Evolutionary conservation across 352 stramenopile genomes (phyloP).

Genomic region (Aphanomyces cochlioides): DNA sequence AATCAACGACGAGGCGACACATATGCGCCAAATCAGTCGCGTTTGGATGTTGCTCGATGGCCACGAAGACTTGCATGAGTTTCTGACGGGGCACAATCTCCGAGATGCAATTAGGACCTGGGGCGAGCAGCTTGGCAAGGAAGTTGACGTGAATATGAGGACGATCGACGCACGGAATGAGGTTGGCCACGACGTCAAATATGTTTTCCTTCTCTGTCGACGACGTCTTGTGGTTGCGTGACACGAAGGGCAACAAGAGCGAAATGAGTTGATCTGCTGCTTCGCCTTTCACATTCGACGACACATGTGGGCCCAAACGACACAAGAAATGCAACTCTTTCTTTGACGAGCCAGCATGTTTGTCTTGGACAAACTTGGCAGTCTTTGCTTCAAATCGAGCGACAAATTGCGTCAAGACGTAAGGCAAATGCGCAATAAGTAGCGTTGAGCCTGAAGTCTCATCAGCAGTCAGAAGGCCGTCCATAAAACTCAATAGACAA

Average conservation of each 20-base stretch:
- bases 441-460: slow-evolving; percentile 36
- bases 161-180: slow-evolving; percentile 71
- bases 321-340: slow-evolving; percentile 81
- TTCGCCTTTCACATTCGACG: slow-evolving; percentile 37
- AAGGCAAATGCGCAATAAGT: slow-evolving; percentile 69
- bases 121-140: slow-evolving; percentile 71
- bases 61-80: slow-evolving; percentile 66
- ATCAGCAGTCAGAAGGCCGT: slow-evolving; percentile 71
- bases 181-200: slow-evolving; percentile 59
- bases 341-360: slow-evolving; percentile 76
- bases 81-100: slow-evolving; percentile 56
- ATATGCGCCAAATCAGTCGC: slow-evolving; percentile 37
- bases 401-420: slow-evolving; percentile 77
- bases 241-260: slow-evolving; percentile 75
- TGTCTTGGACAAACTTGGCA: slow-evolving; percentile 64
- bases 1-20: slow-evolving; percentile 49
- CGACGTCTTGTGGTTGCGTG: slow-evolving; percentile 76
- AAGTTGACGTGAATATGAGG: slow-evolving; percentile 70
- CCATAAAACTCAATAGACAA: slow-evolving; percentile 70
- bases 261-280: slow-evolving; percentile 78
- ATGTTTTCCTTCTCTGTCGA: slow-evolving; percentile 77
- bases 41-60: slow-evolving; percentile 47
- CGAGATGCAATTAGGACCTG: slow-evolving; percentile 65
- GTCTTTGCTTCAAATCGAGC: slow-evolving; percentile 76
- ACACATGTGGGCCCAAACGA: slow-evolving; percentile 63